Percentiles rank a stretch among this genome's conserved stretches.
phyloP scores from a whole-genome alignment of 441 rosid species.

The Populus hybrid region DNA sequence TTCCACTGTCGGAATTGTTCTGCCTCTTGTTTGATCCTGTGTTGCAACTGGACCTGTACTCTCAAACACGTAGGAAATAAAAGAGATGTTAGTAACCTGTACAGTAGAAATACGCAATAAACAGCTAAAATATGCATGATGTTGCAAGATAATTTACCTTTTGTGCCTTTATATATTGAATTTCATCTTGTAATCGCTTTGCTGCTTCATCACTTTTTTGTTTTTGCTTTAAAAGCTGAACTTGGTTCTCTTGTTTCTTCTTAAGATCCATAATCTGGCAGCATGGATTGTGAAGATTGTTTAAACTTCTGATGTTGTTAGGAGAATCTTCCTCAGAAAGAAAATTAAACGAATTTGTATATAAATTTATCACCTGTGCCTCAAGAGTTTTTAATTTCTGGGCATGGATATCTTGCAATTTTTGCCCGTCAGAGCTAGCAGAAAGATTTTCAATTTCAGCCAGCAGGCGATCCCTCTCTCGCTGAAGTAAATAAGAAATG shows the following conservation, averaged over 20 bases:
- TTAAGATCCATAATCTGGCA: constrained; percentile 80
- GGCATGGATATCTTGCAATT: constrained; percentile 73
- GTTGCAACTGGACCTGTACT: constrained; percentile 82
- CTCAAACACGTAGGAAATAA: constrained; percentile 3
- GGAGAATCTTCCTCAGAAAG: neutral
- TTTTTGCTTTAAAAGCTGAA: constrained; percentile 91
- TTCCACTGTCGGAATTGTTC: constrained; percentile 95
- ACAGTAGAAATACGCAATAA: neutral
- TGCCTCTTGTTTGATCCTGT: constrained; percentile 89
- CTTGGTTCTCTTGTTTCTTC: constrained; percentile 97
- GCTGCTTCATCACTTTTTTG: constrained; percentile 97
- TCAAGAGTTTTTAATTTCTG: constrained; percentile 88
- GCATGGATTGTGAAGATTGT: constrained; percentile 13
- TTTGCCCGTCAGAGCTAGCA: constrained; percentile 79
- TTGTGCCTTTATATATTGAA: constrained; percentile 91
- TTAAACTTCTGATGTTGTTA: constrained; percentile 5
- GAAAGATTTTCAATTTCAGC: constrained; percentile 89
- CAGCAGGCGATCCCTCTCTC: constrained; percentile 83
- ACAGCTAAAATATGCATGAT: neutral
- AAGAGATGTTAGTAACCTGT: neutral
- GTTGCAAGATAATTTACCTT: constrained; percentile 45
- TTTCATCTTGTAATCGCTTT: constrained; percentile 89
- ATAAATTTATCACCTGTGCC: constrained; percentile 55
- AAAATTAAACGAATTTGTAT: constrained; percentile 1
- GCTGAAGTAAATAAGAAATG: constrained; percentile 41